Conservation (phyloP, 2,329 filamentous ascomycete genomes). For the Aureobasidium zeae region DNA sequence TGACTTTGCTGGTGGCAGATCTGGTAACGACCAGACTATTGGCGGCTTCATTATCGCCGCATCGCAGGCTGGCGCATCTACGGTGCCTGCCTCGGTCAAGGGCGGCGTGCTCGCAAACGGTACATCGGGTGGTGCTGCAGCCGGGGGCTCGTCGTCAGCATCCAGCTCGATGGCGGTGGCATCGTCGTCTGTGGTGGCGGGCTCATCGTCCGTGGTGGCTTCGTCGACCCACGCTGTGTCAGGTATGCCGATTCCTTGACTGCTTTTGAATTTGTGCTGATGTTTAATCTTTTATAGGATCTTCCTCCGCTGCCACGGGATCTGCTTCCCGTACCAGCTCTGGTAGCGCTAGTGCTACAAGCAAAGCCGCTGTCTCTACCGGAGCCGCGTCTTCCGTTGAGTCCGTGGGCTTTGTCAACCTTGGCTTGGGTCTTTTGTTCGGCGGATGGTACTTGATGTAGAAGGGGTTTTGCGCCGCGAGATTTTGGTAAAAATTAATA, state of each 20-base stretch:
- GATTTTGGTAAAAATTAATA: too few relatives aligned
- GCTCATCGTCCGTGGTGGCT: background rate
- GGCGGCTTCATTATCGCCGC: background rate
- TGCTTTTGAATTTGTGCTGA: too few relatives aligned
- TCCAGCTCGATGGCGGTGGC: background rate
- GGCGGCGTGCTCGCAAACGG: background rate
- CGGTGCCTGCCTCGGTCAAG: background rate
- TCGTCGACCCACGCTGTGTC: too few relatives aligned
- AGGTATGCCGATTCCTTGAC: too few relatives aligned
- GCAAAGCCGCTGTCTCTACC: background rate
- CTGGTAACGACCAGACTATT: background rate
- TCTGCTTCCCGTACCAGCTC: background rate
- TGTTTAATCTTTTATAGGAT: background rate
- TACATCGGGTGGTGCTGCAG: background rate
- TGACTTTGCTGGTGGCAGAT: background rate
- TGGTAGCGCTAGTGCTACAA: background rate
- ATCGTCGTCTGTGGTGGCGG: background rate
- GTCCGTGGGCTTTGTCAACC: background rate
- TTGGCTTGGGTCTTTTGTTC: background rate
- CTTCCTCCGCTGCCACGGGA: background rate
- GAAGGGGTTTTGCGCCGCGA: too few relatives aligned
- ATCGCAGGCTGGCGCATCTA: background rate
- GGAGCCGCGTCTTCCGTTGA: background rate
- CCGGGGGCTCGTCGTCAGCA: background rate
- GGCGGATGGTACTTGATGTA: background rate